phyloP scores from a whole-genome alignment of 176 grass and related monocot genomes.

The Microstegium vimineum region DNA sequence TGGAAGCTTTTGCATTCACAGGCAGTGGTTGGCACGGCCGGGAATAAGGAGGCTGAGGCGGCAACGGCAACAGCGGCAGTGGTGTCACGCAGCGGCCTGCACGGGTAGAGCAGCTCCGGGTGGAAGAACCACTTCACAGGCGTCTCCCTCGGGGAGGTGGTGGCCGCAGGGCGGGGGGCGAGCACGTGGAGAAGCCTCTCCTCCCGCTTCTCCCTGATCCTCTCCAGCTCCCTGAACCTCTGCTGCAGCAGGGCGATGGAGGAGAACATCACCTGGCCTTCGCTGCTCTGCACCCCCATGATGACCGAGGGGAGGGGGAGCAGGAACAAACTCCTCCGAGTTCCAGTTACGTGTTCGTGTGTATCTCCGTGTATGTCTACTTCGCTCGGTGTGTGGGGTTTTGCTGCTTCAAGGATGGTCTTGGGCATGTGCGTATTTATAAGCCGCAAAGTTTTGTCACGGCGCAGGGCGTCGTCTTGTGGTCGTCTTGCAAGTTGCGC shows the following conservation, averaged over 20 bases:
- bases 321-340: not conserved
- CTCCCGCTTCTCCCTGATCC: conserved; percentile 82
- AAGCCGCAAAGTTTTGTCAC: conserved; percentile 31
- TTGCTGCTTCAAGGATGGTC: conserved; percentile 16
- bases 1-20: conserved; percentile 40
- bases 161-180: not conserved
- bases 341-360: not conserved
- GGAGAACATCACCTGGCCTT: conserved; percentile 47
- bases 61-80: not conserved
- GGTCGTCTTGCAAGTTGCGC: conserved; percentile 47
- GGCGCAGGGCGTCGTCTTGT: conserved; percentile 22
- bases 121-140: conserved; percentile 61
- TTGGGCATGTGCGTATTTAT: conserved; percentile 51
- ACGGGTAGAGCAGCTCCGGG: conserved; percentile 57
- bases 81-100: conserved; percentile 40
- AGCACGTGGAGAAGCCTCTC: conserved; percentile 47
- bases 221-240: conserved; percentile 82
- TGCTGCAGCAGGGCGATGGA: conserved; percentile 80
- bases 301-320: not conserved
- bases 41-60: conserved; percentile 29
- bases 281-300: conserved; percentile 41
- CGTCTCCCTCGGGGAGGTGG: conserved; percentile 9
- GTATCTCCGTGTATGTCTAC: not conserved
- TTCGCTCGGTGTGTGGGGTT: conserved; percentile 1
- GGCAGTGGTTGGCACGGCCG: not conserved